Percentiles rank a stretch among this genome's conserved stretches.
Conservation (phyloP, 176 grass and related monocot species). For the Eleusine coracana region DNA sequence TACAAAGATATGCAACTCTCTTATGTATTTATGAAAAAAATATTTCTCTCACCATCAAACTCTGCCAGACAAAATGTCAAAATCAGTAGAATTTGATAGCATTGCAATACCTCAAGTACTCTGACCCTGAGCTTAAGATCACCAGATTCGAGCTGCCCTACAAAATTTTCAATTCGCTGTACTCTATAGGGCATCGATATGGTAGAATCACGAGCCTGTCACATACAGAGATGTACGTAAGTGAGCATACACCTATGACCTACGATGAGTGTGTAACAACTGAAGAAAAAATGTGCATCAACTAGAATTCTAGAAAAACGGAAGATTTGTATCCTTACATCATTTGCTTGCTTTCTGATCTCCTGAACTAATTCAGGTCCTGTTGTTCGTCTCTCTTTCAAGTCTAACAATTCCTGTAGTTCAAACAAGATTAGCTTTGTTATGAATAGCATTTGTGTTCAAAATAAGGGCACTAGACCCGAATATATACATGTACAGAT, state of each 20-base stretch:
- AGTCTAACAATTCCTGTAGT: constrained; percentile 80
- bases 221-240: constrained; percentile 16
- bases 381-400: constrained; percentile 57
- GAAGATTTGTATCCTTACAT: constrained; percentile 56
- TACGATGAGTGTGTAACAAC: neutral
- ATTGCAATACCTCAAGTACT: constrained; percentile 85
- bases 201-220: constrained; percentile 80
- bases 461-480: no score
- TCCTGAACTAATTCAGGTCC: constrained; percentile 76
- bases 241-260: neutral
- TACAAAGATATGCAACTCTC: no score
- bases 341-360: constrained; percentile 95
- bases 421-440: constrained; percentile 40
- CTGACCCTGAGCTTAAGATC: constrained; percentile 92
- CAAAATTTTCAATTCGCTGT: constrained; percentile 88
- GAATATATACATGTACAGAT: no score
- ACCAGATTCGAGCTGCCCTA: constrained; percentile 86
- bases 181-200: constrained; percentile 96
- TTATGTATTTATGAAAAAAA: no score
- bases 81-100: neutral
- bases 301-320: neutral
- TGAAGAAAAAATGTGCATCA: constrained; percentile 9
- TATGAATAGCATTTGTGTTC: no score
- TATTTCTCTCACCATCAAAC: neutral
- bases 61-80: constrained; percentile 22